Evolutionary conservation across 768 basidiomycete genomes (phyloP).

Genomic region (Tricholoma saponaceum): DNA sequence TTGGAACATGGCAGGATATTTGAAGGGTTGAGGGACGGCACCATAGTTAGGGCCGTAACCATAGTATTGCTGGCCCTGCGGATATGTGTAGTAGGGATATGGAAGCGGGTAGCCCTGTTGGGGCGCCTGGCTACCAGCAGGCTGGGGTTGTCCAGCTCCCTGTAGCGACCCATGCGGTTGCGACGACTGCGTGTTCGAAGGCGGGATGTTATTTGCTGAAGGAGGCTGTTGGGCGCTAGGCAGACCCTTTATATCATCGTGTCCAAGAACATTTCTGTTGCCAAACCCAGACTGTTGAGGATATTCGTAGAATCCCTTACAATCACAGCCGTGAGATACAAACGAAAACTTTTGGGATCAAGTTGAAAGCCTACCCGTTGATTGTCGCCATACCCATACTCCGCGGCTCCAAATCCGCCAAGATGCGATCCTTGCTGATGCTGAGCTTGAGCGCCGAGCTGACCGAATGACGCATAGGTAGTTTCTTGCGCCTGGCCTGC

Average conservation of each 20-base stretch:
- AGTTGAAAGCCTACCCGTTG: conserved; percentile 48
- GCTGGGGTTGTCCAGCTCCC: conserved; percentile 51
- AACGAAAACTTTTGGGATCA: conserved; percentile 6
- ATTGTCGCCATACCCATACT: conserved; percentile 67
- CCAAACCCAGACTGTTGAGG: conserved; percentile 59
- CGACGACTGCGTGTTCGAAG: conserved; percentile 49
- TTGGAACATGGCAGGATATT: conserved; percentile 76
- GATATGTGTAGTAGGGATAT: conserved; percentile 58
- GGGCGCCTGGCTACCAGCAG: conserved; percentile 56
- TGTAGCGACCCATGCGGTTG: conserved; percentile 53
- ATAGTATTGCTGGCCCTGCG: conserved; percentile 72
- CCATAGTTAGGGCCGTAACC: conserved; percentile 57
- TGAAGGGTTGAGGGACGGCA: conserved; percentile 62
- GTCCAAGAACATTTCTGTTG: conserved; percentile 59
- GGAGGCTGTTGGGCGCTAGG: conserved; percentile 57
- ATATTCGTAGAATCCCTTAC: conserved; percentile 77
- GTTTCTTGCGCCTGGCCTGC: conserved; percentile 58
- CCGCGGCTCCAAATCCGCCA: conserved; percentile 53
- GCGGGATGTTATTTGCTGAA: conserved; percentile 43
- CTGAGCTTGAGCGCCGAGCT: conserved; percentile 49
- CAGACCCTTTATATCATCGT: conserved; percentile 75
- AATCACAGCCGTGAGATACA: conserved; percentile 9
- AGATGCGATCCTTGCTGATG: conserved; percentile 58
- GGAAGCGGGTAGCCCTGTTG: conserved; percentile 67
- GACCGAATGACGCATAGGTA: conserved; percentile 65